These are phyloP conservation scores for Thielaviopsis ethacetica DNA, from an alignment of 2,329 filamentous ascomycete genomes.

Conservation along the genomic window DNA sequence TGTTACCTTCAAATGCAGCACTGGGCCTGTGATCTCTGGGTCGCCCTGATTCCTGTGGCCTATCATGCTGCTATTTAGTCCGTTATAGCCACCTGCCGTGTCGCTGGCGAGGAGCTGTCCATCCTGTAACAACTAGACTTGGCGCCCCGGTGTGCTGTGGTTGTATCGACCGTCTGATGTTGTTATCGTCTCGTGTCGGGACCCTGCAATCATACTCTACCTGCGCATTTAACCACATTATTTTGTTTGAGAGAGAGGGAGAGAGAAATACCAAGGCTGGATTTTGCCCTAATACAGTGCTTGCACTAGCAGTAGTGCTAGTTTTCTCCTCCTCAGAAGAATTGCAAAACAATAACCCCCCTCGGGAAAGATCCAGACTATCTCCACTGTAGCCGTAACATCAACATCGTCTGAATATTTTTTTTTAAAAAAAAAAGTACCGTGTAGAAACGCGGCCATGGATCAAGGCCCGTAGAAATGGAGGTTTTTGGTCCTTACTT, in stretches of 20 bases:
- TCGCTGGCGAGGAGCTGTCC: background rate
- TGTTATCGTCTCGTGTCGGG: background rate
- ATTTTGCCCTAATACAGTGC: background rate
- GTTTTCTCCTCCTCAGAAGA: background rate
- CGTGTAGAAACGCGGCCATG: background rate
- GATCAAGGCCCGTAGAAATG: background rate
- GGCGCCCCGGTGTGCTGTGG: background rate
- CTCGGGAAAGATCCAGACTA: no score
- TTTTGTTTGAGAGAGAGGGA: background rate
- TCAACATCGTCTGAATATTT: no score
- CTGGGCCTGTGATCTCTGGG: background rate
- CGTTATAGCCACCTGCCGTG: background rate
- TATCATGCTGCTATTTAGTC: background rate
- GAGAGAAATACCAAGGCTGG: background rate
- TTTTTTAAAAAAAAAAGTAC: no score
- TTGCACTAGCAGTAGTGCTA: no score
- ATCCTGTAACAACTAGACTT: background rate
- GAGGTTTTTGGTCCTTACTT: background rate
- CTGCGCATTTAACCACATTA: background rate
- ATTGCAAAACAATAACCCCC: background rate
- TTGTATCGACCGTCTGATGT: conserved; percentile 1
- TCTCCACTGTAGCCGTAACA: no score
- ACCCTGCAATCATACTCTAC: background rate
- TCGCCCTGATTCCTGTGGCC: background rate
- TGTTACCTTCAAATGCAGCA: background rate